Evolutionary conservation across 805 yeast species (phyloP).

Genomic region (Sugiyamaella smithiae): DNA sequence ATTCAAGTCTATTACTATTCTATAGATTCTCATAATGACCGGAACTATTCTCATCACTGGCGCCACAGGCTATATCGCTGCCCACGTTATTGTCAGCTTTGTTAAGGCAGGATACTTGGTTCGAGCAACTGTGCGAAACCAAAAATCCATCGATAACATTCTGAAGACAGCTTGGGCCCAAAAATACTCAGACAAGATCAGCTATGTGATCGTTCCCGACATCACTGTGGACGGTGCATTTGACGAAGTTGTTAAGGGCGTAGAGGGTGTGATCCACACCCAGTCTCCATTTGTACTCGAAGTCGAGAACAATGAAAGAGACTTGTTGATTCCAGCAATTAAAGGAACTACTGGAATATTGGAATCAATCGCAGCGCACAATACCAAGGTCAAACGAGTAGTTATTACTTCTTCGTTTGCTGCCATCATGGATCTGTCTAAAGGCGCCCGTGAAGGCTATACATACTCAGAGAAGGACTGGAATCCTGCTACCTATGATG

Average conservation of each 20-base stretch:
- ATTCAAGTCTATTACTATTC: too few species aligned
- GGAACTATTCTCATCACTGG: slow-evolving; percentile 24
- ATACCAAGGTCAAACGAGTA: slow-evolving; percentile 41
- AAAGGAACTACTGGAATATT: slow-evolving; percentile 46
- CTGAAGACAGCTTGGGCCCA: slow-evolving; percentile 14
- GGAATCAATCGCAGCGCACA: slow-evolving; percentile 37
- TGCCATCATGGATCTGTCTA: slow-evolving; percentile 40
- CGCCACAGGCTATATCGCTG: slow-evolving; percentile 24
- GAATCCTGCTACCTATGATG: slow-evolving; percentile 36
- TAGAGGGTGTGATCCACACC: slow-evolving; percentile 39
- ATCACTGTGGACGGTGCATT: slow-evolving; percentile 43
- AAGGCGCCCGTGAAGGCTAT: slow-evolving; percentile 28
- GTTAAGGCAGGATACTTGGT: slow-evolving; percentile 42
- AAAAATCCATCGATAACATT: slow-evolving; percentile 35
- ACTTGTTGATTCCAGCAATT: slow-evolving; percentile 45
- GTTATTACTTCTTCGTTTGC: slow-evolving; percentile 53
- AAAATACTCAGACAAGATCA: slow-evolving; percentile 21
- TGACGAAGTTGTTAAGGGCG: slow-evolving; percentile 42
- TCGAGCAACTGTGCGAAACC: slow-evolving; percentile 48
- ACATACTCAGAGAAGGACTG: slow-evolving; percentile 36
- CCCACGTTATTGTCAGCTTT: slow-evolving; percentile 33
- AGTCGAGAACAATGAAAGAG: slow-evolving; percentile 38
- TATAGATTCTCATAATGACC: too few species aligned
- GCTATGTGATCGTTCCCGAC: slow-evolving; percentile 31
- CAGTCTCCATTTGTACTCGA: slow-evolving; percentile 39